Evolutionary conservation across 768 basidiomycete genomes (phyloP), one percentile per base, ranked within the genome.

Genomic region (Kondoa malvinella): DNA sequence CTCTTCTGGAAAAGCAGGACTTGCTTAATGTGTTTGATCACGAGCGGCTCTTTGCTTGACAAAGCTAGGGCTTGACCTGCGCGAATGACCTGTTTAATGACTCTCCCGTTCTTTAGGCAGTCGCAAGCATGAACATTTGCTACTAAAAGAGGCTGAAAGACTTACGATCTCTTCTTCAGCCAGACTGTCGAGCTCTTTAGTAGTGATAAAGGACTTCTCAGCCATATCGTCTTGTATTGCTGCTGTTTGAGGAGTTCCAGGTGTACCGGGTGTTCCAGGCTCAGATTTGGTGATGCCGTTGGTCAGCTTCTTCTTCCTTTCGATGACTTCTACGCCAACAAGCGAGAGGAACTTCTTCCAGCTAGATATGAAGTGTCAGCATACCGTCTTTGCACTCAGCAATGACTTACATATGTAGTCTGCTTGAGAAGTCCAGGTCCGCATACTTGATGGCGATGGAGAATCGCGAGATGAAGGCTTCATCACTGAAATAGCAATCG

Each of bases 391-490:
- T 34, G 31, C 63, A 64, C 34, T 61, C 61, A 68, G 1, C 61
- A 34, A 50, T 8, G 16, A 29, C 31, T 21, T 33, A 63, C 0
- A 58, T 64, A n/a, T 17, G 14, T 25, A n/a, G 30, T 0, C 71
- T 56, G 0, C 60, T 32, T 0, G 56, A 1, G 32, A 27, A 8
- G 27, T 69, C 69, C 21, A 71, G 68, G 21, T 67, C 66, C 29
- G 71, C 30, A 66, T 67, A 71, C 17, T 31, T 50, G 0, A 71
- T 25, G 27, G 70, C 69, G 30, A 69, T 40, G 16, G 66, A 59
- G 58, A 71, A 69, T 15, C 71, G 69, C 3, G 60, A 64, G 1
- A 71, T 60, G 66, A 71, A 71, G 8, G 71, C 71, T 16, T 66
- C 66, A 60, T 71, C 71, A 61, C n/a, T n/a, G n/a, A n/a, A n/a